Conservation (phyloP, 208 protist species). For the Trypanosomatidae sp. region DNA sequence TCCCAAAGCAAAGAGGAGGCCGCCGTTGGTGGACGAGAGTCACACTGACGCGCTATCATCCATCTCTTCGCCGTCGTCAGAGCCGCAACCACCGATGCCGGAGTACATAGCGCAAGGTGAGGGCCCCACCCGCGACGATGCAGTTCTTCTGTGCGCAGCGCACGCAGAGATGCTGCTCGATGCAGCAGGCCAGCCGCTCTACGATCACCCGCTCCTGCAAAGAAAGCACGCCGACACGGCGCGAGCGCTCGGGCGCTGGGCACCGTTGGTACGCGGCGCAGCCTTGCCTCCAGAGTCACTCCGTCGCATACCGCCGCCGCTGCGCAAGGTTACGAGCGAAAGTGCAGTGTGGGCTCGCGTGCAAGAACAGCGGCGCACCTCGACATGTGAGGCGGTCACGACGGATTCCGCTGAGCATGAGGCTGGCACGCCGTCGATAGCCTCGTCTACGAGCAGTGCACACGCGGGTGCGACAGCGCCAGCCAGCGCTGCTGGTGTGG, state of each 20-base stretch:
- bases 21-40: not conserved
- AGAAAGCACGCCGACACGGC: constrained; percentile 74
- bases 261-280: constrained; percentile 29
- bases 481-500: constrained; percentile 1
- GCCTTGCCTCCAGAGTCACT: constrained; percentile 21
- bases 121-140: constrained; percentile 58
- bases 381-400: not conserved
- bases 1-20: not conserved
- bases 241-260: constrained; percentile 70
- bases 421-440: not conserved
- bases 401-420: not conserved
- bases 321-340: constrained; percentile 59
- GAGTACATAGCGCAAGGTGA: constrained; percentile 67
- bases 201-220: constrained; percentile 74
- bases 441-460: not conserved
- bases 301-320: constrained; percentile 53
- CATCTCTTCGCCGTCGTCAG: not conserved
- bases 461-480: not conserved
- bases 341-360: constrained; percentile 62
- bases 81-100: not conserved
- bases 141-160: constrained; percentile 71
- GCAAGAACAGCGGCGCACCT: constrained; percentile 16
- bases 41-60: not conserved
- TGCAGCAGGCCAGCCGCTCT: constrained; percentile 62
- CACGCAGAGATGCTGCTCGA: constrained; percentile 87